Conservation (phyloP, 306 rosid species). For the Cercis canadensis region DNA sequence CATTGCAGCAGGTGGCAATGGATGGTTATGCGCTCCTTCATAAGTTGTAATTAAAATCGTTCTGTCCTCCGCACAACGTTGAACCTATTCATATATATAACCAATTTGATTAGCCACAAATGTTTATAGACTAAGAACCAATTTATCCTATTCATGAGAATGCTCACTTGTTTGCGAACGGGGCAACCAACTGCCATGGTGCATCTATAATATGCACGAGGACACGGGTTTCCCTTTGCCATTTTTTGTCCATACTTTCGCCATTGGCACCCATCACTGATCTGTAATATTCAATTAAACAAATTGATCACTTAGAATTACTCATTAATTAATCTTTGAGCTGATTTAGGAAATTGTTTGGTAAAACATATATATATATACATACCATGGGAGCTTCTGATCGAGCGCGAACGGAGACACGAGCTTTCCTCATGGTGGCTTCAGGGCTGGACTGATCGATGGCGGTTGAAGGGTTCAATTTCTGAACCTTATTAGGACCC, state of each 20-base stretch:
- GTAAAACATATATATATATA: too few relatives aligned
- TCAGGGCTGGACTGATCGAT: conserved; percentile 68
- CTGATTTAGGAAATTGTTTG: too few relatives aligned
- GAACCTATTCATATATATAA: conserved; percentile 57
- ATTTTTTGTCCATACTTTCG: conserved; percentile 94
- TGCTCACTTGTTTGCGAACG: conserved; percentile 92
- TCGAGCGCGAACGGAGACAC: conserved; percentile 94
- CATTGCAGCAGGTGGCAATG: conserved; percentile 94
- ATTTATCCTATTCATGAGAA: background rate
- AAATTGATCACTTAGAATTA: conserved; percentile 8
- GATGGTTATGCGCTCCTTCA: conserved; percentile 96
- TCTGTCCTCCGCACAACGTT: conserved; percentile 92
- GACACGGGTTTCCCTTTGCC: conserved; percentile 98
- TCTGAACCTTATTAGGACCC: conserved; percentile 67
- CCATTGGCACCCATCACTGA: conserved; percentile 99
- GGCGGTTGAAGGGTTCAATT: conserved; percentile 44
- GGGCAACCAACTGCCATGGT: conserved; percentile 98
- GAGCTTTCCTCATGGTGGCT: conserved; percentile 97
- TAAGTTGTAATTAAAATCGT: conserved; percentile 84
- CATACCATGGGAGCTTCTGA: conserved; percentile 95
- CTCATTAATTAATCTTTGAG: too few relatives aligned
- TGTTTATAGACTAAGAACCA: too few relatives aligned
- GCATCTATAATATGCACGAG: conserved; percentile 93
- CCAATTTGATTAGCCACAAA: too few relatives aligned
- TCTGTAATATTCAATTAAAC: conserved; percentile 48